Evolutionary conservation across 768 basidiomycete genomes (phyloP), one percentile per base, ranked within the genome.

Genomic region (Hypholoma sublateritium): DNA sequence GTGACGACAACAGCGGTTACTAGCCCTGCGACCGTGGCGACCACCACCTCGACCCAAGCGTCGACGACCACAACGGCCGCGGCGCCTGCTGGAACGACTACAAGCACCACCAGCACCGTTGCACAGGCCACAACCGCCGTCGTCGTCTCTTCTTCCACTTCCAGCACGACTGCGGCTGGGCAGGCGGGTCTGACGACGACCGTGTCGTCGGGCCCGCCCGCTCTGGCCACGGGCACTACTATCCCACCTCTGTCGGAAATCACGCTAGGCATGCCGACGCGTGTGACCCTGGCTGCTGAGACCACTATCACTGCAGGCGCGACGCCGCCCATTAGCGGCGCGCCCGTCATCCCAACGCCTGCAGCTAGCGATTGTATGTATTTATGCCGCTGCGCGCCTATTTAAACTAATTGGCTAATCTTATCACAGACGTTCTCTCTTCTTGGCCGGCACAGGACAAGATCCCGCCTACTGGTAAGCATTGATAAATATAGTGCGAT

Each of bases 381-480:
- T 19, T 19, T 22, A 42, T 35, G 17, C 28, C 41, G 21, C n/a
- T 12, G 16, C 35, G 19, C 24, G 43, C 32, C 28, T 45, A 22
- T 32, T 53, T 34, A 19, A 16, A 34, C 22, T 49, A 14, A 53
- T 52, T 21, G 17, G 21, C 14, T 53, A 12, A 1, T 14, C 13
- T 47, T 25, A 47, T 35, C 4, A 25, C 24, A 55, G 22, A 45
- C 11, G 3, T 41, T 50, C 58, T 56, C 34, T 36, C 70, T 4
- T 69, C 81, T 12, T 92, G 88, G 84, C 91, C 91, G 0, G n/a
- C 71, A 2, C 76, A 83, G 59, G 89, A 92, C 63, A 72, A 73
- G n/a, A 67, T 84, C 21, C 84, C 87, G n/a, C 74, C 78, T 14
- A 82, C 82, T 17, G 75, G 88, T 88, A 62, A 36, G 78, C 70